These are phyloP conservation scores for Raphanus sativus DNA, from an alignment of 345 rosid species.

Conservation along the genomic window DNA sequence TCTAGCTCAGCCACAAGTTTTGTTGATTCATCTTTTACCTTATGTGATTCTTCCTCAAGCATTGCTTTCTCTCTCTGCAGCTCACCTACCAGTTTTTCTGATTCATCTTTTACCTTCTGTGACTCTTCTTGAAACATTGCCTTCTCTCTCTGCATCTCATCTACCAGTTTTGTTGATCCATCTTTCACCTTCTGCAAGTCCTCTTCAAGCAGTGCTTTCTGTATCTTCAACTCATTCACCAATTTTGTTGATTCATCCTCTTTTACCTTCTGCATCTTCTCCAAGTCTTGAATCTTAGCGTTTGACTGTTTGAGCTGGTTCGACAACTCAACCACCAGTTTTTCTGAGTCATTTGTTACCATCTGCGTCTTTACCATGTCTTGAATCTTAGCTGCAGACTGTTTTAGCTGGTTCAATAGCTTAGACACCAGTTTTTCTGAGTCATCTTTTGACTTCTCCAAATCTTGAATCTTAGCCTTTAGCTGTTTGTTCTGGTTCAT, in stretches of 20 bases:
- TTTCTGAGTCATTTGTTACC: neutral
- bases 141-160: neutral
- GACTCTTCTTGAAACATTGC: neutral
- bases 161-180: neutral
- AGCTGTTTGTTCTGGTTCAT: neutral
- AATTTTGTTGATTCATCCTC: constrained; percentile 11
- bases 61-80: neutral
- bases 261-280: constrained; percentile 1
- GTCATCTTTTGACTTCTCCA: neutral
- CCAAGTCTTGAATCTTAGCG: neutral
- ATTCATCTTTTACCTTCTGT: neutral
- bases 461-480: neutral
- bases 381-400: neutral
- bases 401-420: neutral
- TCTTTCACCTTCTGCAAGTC: neutral
- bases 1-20: neutral
- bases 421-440: neutral
- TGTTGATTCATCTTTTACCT: neutral
- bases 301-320: neutral
- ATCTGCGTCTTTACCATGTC: neutral
- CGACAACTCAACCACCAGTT: neutral
- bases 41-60: neutral
- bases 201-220: neutral
- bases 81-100: neutral
- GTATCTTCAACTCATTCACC: neutral